These are phyloP conservation scores for Botrytis byssoidea DNA, from an alignment of 2,329 filamentous ascomycete genomes.

Conservation along the genomic window DNA sequence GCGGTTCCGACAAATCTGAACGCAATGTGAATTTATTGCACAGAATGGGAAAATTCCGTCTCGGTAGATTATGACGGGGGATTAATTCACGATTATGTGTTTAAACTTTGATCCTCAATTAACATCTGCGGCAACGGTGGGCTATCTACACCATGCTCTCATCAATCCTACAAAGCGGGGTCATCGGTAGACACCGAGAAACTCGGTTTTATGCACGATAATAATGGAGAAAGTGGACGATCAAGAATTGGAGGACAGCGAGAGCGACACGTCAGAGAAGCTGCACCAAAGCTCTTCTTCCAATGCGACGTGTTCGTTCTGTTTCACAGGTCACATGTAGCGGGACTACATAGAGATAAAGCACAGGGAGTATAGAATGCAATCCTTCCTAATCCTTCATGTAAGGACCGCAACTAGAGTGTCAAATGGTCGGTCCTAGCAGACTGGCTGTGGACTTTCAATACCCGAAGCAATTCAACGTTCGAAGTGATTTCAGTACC, in stretches of 20 bases:
- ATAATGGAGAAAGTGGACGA: constrained; percentile 15
- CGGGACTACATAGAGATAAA: neutral
- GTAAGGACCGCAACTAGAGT: neutral
- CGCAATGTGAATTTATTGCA: neutral
- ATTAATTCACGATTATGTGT: neutral
- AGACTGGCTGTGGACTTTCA: neutral
- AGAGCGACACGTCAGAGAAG: constrained; percentile 17
- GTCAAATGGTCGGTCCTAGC: neutral
- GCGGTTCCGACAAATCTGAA: neutral
- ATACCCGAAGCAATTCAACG: neutral
- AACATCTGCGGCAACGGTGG: neutral
- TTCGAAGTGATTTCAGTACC: neutral
- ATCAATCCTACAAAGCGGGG: constrained; percentile 6
- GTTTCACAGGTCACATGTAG: neutral
- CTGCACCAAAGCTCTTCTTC: neutral
- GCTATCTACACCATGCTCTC: neutral
- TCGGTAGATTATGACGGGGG: neutral
- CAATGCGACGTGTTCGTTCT: constrained; percentile 7
- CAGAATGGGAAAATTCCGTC: neutral
- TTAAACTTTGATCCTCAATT: neutral
- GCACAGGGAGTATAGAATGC: neutral
- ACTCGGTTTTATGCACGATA: constrained; percentile 13
- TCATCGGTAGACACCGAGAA: constrained; percentile 4
- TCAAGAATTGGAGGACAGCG: constrained; percentile 9
- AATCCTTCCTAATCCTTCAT: neutral